Conservation (phyloP, 1,284 basidiomycete genomes). For the Ustilago shanxiensis region DNA sequence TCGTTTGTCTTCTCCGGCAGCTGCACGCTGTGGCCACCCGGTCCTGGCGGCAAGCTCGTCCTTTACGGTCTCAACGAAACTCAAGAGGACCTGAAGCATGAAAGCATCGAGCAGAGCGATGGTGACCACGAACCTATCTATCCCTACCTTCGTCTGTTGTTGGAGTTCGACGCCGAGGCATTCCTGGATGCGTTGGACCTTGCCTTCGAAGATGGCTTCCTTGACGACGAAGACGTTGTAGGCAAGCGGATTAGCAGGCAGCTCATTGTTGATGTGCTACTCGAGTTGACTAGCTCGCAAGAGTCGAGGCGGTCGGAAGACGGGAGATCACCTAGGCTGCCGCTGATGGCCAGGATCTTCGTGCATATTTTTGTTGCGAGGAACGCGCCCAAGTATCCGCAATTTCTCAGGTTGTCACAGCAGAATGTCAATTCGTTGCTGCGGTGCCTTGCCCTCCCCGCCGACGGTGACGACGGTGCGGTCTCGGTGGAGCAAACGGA, state of each 20-base stretch:
- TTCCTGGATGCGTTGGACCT: conserved; percentile 93
- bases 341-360: conserved; percentile 74
- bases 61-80: conserved; percentile 72
- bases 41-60: conserved; percentile 79
- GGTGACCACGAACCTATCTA: conserved; percentile 75
- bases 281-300: conserved; percentile 76
- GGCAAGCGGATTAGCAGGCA: conserved; percentile 77
- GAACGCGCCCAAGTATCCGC: conserved; percentile 95
- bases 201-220: conserved; percentile 91
- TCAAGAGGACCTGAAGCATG: conserved; percentile 72
- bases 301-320: not conserved
- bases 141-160: conserved; percentile 86
- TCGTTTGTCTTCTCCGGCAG: conserved; percentile 84
- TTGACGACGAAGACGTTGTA: conserved; percentile 78
- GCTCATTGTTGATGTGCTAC: conserved; percentile 84
- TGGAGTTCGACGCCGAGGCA: conserved; percentile 92
- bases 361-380: conserved; percentile 95
- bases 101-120: conserved; percentile 72
- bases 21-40: conserved; percentile 82
- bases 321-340: conserved; percentile 18
- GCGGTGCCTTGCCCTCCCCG: conserved; percentile 81
- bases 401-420: conserved; percentile 82
- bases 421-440: conserved; percentile 82
- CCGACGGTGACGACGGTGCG: conserved; percentile 72
- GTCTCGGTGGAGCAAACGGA: conserved; percentile 3